A percentile compares a stretch with the other conserved stretches of the same genome.
phyloP scores from a whole-genome alignment of 2,329 filamentous ascomycete genomes.

The Xylogone sp. region DNA sequence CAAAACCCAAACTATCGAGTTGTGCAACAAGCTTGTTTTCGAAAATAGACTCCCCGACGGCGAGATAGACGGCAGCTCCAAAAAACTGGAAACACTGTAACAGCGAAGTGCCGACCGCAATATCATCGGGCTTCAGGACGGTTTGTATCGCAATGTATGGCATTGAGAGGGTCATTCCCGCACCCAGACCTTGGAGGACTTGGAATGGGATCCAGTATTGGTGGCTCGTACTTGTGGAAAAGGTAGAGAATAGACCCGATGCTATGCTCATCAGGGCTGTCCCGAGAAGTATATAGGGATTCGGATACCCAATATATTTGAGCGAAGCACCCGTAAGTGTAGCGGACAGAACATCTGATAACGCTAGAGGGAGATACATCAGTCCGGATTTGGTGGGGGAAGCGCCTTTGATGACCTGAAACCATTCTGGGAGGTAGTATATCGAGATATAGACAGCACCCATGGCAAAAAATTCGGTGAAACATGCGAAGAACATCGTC shows the following conservation, averaged over 20 bases:
- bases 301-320: conserved; percentile 27
- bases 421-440: conserved; percentile 27
- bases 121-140: conserved; percentile 20
- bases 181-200: conserved; percentile 17
- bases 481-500: conserved; percentile 10
- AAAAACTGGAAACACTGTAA: conserved; percentile 32
- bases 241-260: conserved; percentile 30
- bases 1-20: conserved; percentile 29
- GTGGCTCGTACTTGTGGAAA: conserved; percentile 14
- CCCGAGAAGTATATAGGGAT: conserved; percentile 27
- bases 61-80: conserved; percentile 26
- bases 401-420: conserved; percentile 26
- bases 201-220: conserved; percentile 22
- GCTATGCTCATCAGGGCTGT: conserved; percentile 25
- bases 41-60: conserved; percentile 29
- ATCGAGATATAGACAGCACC: conserved; percentile 11
- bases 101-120: conserved; percentile 29
- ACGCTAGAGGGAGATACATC: conserved; percentile 19
- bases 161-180: conserved; percentile 19
- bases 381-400: conserved; percentile 21
- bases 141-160: conserved; percentile 30
- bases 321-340: conserved; percentile 15
- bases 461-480: conserved; percentile 1
- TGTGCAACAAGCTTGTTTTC: conserved; percentile 17
- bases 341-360: conserved; percentile 8